Percentiles rank a stretch among this genome's conserved stretches.
Evolutionary conservation across 805 yeast genomes (phyloP).

Genomic region (Pichia paraexigua): DNA sequence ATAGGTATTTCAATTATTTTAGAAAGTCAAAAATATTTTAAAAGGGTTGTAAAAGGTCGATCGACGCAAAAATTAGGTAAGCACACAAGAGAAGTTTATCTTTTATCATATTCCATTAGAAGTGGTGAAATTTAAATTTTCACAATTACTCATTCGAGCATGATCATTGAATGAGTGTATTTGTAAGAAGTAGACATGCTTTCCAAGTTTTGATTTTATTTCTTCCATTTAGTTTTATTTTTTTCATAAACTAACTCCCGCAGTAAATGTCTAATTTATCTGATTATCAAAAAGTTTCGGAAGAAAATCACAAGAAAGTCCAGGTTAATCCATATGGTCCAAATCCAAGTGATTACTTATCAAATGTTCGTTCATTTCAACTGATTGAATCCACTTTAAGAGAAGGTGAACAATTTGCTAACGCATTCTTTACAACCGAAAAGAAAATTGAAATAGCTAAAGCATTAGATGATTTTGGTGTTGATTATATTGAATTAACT

Average conservation of each 20-base stretch:
- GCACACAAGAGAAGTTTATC: not conserved
- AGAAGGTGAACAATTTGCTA: slow-evolving; percentile 99
- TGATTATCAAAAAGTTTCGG: slow-evolving; percentile 39
- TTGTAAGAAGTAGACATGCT: too few species aligned
- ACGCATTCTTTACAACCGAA: slow-evolving; percentile 90
- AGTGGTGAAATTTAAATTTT: not conserved
- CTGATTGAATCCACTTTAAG: slow-evolving; percentile 91
- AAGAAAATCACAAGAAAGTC: slow-evolving; percentile 32
- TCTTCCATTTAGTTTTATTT: too few species aligned
- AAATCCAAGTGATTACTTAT: slow-evolving; percentile 84
- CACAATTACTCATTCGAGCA: not conserved
- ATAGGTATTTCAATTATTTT: too few species aligned
- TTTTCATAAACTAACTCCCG: too few species aligned
- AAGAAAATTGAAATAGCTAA: slow-evolving; percentile 95
- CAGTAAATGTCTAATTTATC: slow-evolving; percentile 12
- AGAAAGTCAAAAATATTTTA: too few species aligned
- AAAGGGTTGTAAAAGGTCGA: too few species aligned
- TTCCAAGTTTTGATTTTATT: too few species aligned
- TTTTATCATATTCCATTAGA: not conserved
- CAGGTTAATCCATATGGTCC: slow-evolving; percentile 74
- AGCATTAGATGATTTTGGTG: slow-evolving; percentile 96
- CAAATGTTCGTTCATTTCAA: slow-evolving; percentile 84
- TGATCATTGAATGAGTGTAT: too few species aligned
- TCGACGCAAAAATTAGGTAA: not conserved
- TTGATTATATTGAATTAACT: slow-evolving; percentile 93